phyloP scores from a whole-genome alignment of 192 early-diverging fungal genomes.

The Linnemannia elongata region DNA sequence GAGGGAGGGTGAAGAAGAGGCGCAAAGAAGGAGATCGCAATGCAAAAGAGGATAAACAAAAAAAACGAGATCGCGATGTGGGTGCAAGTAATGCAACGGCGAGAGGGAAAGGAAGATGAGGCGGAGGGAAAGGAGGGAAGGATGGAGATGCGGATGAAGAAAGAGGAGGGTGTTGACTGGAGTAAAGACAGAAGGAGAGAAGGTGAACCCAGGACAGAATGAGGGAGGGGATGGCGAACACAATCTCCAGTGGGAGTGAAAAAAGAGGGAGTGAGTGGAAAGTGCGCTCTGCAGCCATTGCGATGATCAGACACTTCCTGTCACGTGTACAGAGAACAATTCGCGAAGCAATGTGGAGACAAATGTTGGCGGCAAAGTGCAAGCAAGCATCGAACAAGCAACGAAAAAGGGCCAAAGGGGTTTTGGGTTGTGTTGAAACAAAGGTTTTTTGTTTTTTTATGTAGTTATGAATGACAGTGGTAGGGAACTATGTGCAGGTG shows the following conservation, averaged over 20 bases:
- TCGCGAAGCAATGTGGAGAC: too few species aligned
- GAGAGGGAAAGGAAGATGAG: neutral
- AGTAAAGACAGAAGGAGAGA: neutral
- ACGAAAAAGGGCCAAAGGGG: neutral
- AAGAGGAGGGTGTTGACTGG: neutral
- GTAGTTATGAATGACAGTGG: neutral
- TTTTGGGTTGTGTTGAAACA: slow-evolving; percentile 32
- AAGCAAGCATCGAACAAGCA: neutral
- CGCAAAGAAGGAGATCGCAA: neutral
- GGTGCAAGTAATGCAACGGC: neutral
- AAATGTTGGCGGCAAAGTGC: neutral
- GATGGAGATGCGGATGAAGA: slow-evolving; percentile 11
- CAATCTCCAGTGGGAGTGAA: neutral
- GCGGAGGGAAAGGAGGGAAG: neutral
- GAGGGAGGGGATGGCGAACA: neutral
- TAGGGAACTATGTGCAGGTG: slow-evolving; percentile 12
- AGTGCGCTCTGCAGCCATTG: neutral
- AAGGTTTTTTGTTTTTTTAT: slow-evolving; percentile 18
- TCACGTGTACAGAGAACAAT: neutral
- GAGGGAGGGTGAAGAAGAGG: neutral
- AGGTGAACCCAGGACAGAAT: neutral
- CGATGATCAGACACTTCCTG: neutral
- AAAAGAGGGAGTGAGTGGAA: neutral
- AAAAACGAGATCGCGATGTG: neutral
- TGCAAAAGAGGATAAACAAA: neutral